A percentile compares a stretch with the other conserved stretches of the same genome.
Evolutionary conservation across 345 rosid species (phyloP).

Genomic region (Moricandia moricandioides): DNA sequence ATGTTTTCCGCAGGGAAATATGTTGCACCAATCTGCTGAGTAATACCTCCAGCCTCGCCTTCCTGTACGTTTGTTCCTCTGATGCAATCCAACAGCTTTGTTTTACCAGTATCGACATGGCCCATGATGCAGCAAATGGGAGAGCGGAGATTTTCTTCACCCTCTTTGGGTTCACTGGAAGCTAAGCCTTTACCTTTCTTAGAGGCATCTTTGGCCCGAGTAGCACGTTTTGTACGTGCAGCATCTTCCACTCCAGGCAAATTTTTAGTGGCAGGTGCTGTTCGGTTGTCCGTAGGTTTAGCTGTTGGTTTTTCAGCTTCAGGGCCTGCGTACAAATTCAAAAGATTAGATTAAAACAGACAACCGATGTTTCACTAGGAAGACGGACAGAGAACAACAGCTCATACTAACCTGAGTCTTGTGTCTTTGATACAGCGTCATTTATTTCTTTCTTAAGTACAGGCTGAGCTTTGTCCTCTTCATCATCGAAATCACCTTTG

Average conservation of each 20-base stretch:
- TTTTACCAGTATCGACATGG: constrained; percentile 97
- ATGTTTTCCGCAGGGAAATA: constrained; percentile 93
- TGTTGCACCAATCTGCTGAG: constrained; percentile 99
- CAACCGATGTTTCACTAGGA: background rate
- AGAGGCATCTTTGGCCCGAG: constrained; percentile 38
- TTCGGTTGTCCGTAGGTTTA: constrained; percentile 38
- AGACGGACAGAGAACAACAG: background rate
- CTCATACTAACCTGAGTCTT: constrained; percentile 43
- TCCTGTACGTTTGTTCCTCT: constrained; percentile 98
- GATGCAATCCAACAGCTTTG: constrained; percentile 91
- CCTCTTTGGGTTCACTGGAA: constrained; percentile 42
- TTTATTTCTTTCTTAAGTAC: constrained; percentile 54
- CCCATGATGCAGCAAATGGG: constrained; percentile 99
- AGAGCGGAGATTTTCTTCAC: constrained; percentile 69
- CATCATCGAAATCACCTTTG: constrained; percentile 88
- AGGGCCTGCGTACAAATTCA: constrained; percentile 19
- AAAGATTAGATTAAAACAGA: constrained; percentile 9
- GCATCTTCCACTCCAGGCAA: constrained; percentile 40
- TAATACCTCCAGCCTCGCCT: constrained; percentile 99
- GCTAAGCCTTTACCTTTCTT: constrained; percentile 41
- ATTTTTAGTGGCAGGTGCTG: constrained; percentile 21
- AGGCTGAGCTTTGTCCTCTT: constrained; percentile 64
- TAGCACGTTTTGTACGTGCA: constrained; percentile 19
- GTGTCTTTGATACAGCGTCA: constrained; percentile 37
- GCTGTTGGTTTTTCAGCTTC: constrained; percentile 27